Evolutionary conservation across 2,329 filamentous ascomycete species (phyloP).

Genomic region (Diaporthe sp.): DNA sequence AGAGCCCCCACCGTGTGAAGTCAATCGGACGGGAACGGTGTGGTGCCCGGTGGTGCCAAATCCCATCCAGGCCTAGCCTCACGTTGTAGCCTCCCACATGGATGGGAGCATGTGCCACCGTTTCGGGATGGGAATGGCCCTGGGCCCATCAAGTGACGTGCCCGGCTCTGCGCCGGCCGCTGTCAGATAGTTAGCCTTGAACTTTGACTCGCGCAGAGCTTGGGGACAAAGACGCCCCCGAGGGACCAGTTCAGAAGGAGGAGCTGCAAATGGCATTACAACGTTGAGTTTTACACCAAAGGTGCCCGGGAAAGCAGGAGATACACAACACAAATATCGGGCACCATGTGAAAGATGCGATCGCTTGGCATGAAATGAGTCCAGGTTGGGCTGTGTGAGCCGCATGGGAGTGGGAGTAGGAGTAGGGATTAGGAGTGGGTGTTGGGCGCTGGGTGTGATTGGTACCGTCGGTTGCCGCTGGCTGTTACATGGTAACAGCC

Average conservation of each 20-base stretch:
- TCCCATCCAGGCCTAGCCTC: slow-evolving; percentile 12
- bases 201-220: background rate
- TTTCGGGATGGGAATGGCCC: slow-evolving; percentile 8
- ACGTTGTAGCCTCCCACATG: slow-evolving; percentile 31
- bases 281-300: background rate
- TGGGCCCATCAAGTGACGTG: slow-evolving; percentile 2
- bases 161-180: background rate
- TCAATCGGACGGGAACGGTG: slow-evolving; percentile 35
- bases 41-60: slow-evolving; percentile 23
- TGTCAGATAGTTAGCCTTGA: slow-evolving; percentile 5
- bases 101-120: slow-evolving; percentile 2
- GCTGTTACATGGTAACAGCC: background rate
- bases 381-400: background rate
- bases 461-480: background rate
- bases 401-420: background rate
- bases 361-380: background rate
- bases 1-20: slow-evolving; percentile 35
- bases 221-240: background rate
- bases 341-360: background rate
- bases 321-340: background rate
- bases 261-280: background rate
- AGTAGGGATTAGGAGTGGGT: background rate
- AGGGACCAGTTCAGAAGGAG: background rate
- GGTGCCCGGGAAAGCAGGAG: background rate
- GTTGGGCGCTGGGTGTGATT: background rate